Evolutionary conservation across 176 grass and related monocot species (phyloP).

Genomic region (Dactylis glomerata): DNA sequence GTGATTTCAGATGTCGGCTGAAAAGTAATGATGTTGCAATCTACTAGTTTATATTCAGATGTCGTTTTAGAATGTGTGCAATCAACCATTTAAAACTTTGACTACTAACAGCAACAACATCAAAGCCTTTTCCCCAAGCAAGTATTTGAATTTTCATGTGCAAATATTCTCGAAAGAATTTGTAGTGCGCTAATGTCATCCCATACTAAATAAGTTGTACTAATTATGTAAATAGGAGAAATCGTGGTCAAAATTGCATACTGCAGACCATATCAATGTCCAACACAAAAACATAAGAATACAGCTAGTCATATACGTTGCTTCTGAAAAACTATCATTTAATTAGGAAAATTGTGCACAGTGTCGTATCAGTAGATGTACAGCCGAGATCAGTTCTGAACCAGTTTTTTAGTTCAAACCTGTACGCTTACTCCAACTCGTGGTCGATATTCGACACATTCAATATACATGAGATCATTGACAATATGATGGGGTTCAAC

Average conservation of each 20-base stretch:
- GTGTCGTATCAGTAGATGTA: background rate
- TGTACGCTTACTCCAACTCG: slow-evolving; percentile 43
- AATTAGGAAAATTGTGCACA: background rate
- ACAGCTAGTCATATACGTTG: background rate
- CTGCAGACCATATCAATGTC: background rate
- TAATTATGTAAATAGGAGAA: background rate
- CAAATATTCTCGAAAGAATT: background rate
- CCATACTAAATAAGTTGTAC: background rate
- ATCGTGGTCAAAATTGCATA: background rate
- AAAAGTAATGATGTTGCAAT: background rate
- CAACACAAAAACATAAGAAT: background rate
- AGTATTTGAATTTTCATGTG: background rate
- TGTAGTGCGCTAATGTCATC: background rate
- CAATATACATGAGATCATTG: slow-evolving; percentile 49
- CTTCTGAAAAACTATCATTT: background rate
- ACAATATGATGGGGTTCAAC: slow-evolving; percentile 50
- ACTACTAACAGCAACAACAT: background rate
- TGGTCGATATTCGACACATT: slow-evolving; percentile 76
- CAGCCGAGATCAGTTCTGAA: background rate
- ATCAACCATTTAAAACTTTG: background rate
- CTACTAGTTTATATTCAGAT: background rate
- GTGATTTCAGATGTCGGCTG: no score
- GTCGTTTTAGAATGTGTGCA: background rate
- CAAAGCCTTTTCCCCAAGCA: no score
- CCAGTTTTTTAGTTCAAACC: slow-evolving; percentile 39